phyloP scores from a whole-genome alignment of 2,329 filamentous ascomycete species.

The Cyphellophora europaea region DNA sequence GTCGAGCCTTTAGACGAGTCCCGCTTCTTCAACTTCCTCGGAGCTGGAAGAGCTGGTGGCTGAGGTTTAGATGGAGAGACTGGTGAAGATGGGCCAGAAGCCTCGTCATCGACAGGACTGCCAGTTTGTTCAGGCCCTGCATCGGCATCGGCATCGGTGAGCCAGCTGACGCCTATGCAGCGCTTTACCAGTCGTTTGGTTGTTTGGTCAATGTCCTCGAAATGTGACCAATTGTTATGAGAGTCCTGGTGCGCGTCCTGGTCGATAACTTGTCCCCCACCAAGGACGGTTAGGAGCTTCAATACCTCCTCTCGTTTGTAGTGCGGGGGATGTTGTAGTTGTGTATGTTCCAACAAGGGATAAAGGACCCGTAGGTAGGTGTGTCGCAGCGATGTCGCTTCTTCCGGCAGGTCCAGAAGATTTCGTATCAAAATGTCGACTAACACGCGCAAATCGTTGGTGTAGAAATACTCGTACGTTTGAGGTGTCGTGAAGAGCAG shows the following conservation, averaged over 20 bases:
- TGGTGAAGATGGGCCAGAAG: constrained; percentile 12
- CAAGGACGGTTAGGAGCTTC: constrained; percentile 63
- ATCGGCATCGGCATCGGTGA: constrained; percentile 26
- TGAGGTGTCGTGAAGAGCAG: constrained; percentile 84
- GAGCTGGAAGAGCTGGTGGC: constrained; percentile 39
- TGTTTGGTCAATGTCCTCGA: constrained; percentile 41
- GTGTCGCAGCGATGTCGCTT: constrained; percentile 64
- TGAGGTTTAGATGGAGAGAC: constrained; percentile 13
- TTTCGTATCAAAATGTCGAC: constrained; percentile 95
- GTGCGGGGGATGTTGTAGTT: constrained; percentile 74
- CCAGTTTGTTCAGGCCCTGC: constrained; percentile 18
- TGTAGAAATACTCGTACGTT: constrained; percentile 98
- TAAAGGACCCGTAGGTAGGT: constrained; percentile 92
- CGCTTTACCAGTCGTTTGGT: constrained; percentile 37
- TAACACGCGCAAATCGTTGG: constrained; percentile 88
- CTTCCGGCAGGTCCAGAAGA: constrained; percentile 86
- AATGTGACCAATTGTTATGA: constrained; percentile 36
- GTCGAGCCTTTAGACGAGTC: constrained; percentile 22
- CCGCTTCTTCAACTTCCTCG: constrained; percentile 23
- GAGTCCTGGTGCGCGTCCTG: constrained; percentile 20
- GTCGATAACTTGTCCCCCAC: constrained; percentile 60
- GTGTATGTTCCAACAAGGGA: constrained; percentile 82
- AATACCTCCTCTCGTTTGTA: constrained; percentile 86
- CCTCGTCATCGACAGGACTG: constrained; percentile 12
- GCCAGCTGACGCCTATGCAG: constrained; percentile 38